Evolutionary conservation across 192 early-diverging fungal genomes (phyloP).

Genomic region (Entomortierella beljakovae): DNA sequence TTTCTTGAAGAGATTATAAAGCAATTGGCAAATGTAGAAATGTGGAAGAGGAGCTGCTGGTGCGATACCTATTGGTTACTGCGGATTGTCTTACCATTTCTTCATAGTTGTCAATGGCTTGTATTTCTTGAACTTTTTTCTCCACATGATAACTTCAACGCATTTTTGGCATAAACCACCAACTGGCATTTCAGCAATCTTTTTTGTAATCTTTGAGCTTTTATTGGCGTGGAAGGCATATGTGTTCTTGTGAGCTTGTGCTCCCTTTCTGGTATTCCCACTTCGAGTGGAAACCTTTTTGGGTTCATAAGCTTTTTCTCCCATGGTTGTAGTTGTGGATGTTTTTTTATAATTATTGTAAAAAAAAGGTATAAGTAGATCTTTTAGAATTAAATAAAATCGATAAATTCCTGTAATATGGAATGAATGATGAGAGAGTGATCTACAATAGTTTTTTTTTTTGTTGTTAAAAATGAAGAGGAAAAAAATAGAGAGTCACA

Average conservation of each 20-base stretch:
- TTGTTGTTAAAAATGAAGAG: too few relatives aligned
- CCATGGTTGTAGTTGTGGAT: not conserved
- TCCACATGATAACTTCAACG: constrained; percentile 81
- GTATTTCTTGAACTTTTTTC: constrained; percentile 97
- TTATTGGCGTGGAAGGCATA: constrained; percentile 90
- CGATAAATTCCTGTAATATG: too few relatives aligned
- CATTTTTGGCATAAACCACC: constrained; percentile 83
- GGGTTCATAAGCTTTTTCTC: constrained; percentile 38
- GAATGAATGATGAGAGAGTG: too few relatives aligned
- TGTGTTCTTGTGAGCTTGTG: constrained; percentile 91
- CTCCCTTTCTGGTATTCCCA: constrained; percentile 74
- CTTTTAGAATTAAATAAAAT: not conserved
- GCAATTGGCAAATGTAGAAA: too few relatives aligned
- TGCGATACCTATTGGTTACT: too few relatives aligned
- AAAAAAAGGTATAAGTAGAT: not conserved
- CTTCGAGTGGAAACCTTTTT: constrained; percentile 64
- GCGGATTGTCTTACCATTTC: constrained; percentile 85
- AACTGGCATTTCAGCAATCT: constrained; percentile 82
- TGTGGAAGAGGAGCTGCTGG: not conserved
- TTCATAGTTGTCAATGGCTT: constrained; percentile 94
- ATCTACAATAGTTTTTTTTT: too few relatives aligned
- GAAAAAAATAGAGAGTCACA: too few relatives aligned
- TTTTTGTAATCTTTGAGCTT: constrained; percentile 80
- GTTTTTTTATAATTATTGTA: not conserved
- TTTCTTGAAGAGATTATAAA: too few relatives aligned